Conservation (phyloP, 2,329 filamentous ascomycete species). For the Xylaria sp. region DNA sequence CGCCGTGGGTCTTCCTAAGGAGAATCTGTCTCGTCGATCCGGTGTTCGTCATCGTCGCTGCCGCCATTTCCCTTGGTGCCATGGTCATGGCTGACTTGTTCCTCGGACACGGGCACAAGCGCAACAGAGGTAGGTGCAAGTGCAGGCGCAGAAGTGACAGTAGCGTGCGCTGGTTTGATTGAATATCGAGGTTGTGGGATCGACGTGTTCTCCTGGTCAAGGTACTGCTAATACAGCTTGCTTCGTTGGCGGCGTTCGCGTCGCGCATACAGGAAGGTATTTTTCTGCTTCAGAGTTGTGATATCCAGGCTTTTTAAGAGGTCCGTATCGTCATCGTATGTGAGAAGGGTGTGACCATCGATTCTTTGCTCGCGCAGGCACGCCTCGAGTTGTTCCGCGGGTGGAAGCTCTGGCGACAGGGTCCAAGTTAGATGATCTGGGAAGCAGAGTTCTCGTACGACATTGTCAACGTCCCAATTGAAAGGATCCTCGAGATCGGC, state of each 20-base stretch:
- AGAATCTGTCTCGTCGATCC: too few relatives aligned
- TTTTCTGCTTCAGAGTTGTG: background rate
- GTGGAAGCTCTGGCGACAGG: background rate
- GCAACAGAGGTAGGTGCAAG: background rate
- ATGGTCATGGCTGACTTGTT: background rate
- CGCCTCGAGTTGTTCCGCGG: background rate
- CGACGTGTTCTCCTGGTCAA: too few relatives aligned
- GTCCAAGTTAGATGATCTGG: conserved; percentile 9
- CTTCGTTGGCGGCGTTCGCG: too few relatives aligned
- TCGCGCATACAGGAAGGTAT: too few relatives aligned
- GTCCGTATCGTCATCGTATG: background rate
- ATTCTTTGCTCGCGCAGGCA: background rate
- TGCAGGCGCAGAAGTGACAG: background rate
- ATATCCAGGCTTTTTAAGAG: background rate
- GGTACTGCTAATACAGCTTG: too few relatives aligned
- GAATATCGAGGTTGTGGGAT: too few relatives aligned
- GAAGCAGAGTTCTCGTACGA: conserved; percentile 3
- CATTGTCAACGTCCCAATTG: conserved; percentile 6
- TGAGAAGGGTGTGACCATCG: background rate
- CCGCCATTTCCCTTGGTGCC: too few relatives aligned
- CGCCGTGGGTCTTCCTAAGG: too few relatives aligned
- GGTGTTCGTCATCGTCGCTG: too few relatives aligned
- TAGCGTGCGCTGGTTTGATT: too few relatives aligned
- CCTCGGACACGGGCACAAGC: background rate
- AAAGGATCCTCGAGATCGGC: conserved; percentile 8